A percentile compares a stretch with the other conserved stretches of the same genome.
Conservation (phyloP, 2,329 filamentous ascomycete species). For the Helotiales sp. region DNA sequence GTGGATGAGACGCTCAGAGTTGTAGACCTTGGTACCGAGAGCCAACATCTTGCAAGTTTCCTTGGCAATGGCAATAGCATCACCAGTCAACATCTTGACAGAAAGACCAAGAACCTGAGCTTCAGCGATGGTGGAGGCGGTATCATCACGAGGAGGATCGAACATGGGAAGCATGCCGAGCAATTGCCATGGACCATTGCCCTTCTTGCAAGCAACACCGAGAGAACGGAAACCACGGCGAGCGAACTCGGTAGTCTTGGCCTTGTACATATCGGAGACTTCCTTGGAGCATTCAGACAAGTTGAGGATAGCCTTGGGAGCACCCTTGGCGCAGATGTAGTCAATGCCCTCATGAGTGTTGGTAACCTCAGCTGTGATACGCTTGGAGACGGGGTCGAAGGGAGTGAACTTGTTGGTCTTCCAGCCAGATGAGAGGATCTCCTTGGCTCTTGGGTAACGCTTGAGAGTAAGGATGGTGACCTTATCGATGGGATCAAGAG, state of each 20-base stretch:
- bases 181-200: conserved; percentile 68
- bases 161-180: conserved; percentile 80
- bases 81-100: conserved; percentile 82
- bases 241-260: conserved; percentile 74
- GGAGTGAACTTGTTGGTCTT: conserved; percentile 75
- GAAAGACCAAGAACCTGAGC: conserved; percentile 74
- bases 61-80: conserved; percentile 77
- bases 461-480: conserved; percentile 75
- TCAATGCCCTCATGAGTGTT: conserved; percentile 61
- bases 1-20: conserved; percentile 75
- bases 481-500: conserved; percentile 78
- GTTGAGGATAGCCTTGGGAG: conserved; percentile 72
- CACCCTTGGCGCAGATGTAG: conserved; percentile 76
- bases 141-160: conserved; percentile 77
- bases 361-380: conserved; percentile 69
- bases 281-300: conserved; percentile 67
- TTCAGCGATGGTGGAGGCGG: conserved; percentile 75
- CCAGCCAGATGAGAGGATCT: conserved; percentile 75
- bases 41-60: conserved; percentile 82
- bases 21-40: conserved; percentile 78
- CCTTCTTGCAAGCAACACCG: conserved; percentile 77
- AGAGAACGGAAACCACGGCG: conserved; percentile 79
- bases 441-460: conserved; percentile 74
- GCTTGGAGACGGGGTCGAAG: conserved; percentile 79
- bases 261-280: conserved; percentile 65